Percentiles rank a stretch among this genome's conserved stretches.
Evolutionary conservation across 2,329 filamentous ascomycete genomes (phyloP).

Genomic region (Chaetomium sp.): DNA sequence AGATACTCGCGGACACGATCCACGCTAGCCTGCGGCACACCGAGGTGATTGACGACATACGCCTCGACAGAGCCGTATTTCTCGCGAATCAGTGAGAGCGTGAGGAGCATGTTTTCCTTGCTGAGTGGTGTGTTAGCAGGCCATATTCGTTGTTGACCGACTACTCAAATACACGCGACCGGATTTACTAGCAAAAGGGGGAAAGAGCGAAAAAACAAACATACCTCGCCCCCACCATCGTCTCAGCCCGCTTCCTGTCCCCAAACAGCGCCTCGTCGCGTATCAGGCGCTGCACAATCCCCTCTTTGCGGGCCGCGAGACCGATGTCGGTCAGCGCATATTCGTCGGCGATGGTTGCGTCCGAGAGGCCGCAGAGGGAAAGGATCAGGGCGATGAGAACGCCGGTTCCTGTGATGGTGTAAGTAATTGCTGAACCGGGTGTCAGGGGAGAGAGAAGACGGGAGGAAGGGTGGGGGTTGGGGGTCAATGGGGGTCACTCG

Average conservation of each 20-base stretch:
- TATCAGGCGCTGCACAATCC: conserved; percentile 45
- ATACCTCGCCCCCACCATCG: conserved; percentile 40
- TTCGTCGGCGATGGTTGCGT: conserved; percentile 56
- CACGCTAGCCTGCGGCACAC: conserved; percentile 50
- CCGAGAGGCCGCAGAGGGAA: conserved; percentile 54
- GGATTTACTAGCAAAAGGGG: not conserved
- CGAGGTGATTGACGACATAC: conserved; percentile 55
- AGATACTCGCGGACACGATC: conserved; percentile 46
- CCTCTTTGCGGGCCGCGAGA: conserved; percentile 45
- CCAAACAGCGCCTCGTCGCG: conserved; percentile 44
- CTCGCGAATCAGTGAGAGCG: conserved; percentile 47
- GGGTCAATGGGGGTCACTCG: not conserved
- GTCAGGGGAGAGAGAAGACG: not conserved
- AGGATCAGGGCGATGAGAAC: conserved; percentile 62
- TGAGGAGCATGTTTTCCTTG: conserved; percentile 43
- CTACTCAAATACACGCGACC: not conserved
- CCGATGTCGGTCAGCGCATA: conserved; percentile 62
- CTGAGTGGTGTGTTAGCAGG: too few relatives aligned
- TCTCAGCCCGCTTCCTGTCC: conserved; percentile 37
- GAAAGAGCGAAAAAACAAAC: conserved; percentile 15
- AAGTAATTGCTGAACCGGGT: not conserved
- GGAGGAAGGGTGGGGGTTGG: not conserved
- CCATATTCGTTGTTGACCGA: too few relatives aligned
- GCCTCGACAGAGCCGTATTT: conserved; percentile 58
- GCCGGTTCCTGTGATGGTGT: conserved; percentile 43